Conservation (phyloP, 257 asterid species). For the Phtheirospermum japonicum region DNA sequence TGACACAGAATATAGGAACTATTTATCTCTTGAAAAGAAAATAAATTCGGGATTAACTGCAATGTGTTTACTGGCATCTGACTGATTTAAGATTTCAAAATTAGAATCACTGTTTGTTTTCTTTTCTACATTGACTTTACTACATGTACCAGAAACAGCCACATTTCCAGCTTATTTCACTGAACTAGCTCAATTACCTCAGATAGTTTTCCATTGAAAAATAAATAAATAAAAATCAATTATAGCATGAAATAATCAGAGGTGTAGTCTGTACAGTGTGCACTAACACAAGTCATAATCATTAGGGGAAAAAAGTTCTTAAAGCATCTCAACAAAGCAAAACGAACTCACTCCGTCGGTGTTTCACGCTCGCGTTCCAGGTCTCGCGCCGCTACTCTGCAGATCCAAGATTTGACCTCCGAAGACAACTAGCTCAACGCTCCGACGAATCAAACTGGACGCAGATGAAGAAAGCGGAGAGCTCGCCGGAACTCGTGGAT, state of each 20-base stretch:
- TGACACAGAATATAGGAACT: conserved; percentile 20
- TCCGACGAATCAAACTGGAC: conserved; percentile 34
- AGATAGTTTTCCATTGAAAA: no score
- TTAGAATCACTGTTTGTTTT: conserved; percentile 1
- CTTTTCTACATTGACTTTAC: not conserved
- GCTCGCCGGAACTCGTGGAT: conserved; percentile 23
- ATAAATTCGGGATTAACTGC: not conserved
- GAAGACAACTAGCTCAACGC: conserved; percentile 15
- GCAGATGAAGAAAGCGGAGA: conserved; percentile 23
- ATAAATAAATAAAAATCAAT: no score
- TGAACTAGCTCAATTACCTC: not conserved
- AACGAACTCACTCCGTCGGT: conserved; percentile 34
- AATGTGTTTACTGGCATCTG: conserved; percentile 18
- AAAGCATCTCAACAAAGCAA: conserved; percentile 23
- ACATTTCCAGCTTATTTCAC: conserved; percentile 1
- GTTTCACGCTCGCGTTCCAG: conserved; percentile 21
- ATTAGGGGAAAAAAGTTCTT: conserved; percentile 5
- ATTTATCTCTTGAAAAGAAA: not conserved
- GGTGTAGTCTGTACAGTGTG: not conserved
- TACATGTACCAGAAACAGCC: not conserved
- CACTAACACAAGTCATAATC: not conserved
- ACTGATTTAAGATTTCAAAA: not conserved
- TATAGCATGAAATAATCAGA: no score
- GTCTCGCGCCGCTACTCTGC: conserved; percentile 25
- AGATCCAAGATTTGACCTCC: conserved; percentile 39